phyloP scores from a whole-genome alignment of 2,329 filamentous ascomycete genomes.

The Pseudogymnoascus sp. region DNA sequence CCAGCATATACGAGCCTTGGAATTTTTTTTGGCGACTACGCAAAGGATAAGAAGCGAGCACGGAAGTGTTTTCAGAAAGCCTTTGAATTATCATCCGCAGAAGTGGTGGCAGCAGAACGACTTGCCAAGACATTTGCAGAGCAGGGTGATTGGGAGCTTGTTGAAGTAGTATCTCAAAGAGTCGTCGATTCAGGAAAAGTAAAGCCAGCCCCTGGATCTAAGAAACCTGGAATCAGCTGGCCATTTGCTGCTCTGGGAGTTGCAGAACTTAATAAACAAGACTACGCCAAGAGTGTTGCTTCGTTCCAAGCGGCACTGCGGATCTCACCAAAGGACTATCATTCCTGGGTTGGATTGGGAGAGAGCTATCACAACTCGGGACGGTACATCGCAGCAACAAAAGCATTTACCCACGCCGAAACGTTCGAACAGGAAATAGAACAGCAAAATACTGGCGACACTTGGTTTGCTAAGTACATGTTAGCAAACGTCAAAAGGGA shows the following conservation, averaged over 20 bases:
- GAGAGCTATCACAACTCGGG: constrained; percentile 96
- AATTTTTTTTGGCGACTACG: constrained; percentile 85
- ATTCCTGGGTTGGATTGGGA: constrained; percentile 94
- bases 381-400: constrained; percentile 85
- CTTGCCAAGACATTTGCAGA: constrained; percentile 82
- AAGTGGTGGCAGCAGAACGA: constrained; percentile 79
- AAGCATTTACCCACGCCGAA: constrained; percentile 81
- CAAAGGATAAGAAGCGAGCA: constrained; percentile 76
- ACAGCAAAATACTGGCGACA: constrained; percentile 55
- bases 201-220: constrained; percentile 82
- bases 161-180: constrained; percentile 83
- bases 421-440: constrained; percentile 57
- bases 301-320: constrained; percentile 87
- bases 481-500: constrained; percentile 91
- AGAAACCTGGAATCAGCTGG: constrained; percentile 90
- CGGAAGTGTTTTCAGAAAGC: constrained; percentile 95
- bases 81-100: constrained; percentile 81
- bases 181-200: constrained; percentile 94
- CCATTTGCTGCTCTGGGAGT: constrained; percentile 90
- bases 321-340: constrained; percentile 78
- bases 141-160: constrained; percentile 90
- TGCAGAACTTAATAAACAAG: constrained; percentile 88
- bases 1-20: constrained; percentile 88
- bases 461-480: constrained; percentile 97
- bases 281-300: constrained; percentile 79